phyloP scores from a whole-genome alignment of 78 protist species.

The Dictyostelium purpureum region DNA sequence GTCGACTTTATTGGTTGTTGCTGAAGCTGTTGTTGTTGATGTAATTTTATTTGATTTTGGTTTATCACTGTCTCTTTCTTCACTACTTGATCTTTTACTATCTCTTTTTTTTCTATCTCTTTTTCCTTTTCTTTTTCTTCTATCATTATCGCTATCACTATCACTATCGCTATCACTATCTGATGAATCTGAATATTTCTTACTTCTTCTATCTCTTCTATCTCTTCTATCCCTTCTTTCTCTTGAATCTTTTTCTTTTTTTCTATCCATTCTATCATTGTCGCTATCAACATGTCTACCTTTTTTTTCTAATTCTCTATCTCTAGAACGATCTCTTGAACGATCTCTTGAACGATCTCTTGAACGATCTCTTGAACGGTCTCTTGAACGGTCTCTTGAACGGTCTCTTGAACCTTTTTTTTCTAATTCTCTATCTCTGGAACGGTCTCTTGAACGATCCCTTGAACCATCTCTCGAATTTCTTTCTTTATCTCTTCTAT shows the following conservation, averaged over 20 bases:
- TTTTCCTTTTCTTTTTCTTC: background rate
- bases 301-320: background rate
- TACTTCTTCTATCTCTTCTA: background rate
- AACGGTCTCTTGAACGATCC: no score
- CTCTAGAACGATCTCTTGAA: background rate
- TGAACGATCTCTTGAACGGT: background rate
- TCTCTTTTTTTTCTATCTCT: background rate
- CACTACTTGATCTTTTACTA: background rate
- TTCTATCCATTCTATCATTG: background rate
- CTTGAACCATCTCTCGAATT: no score
- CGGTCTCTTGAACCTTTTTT: no score
- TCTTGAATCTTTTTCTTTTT: background rate
- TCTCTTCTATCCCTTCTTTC: background rate
- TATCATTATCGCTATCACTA: background rate
- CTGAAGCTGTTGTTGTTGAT: background rate
- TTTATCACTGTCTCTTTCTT: background rate
- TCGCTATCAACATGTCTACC: no score
- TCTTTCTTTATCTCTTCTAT: no score
- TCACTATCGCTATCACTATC: background rate
- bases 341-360: slow-evolving; percentile 1
- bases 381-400: no score
- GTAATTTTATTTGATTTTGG: background rate
- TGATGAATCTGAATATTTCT: background rate
- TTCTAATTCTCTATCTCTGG: no score
- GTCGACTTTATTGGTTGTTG: slow-evolving; percentile 21